A percentile compares a stretch with the other conserved stretches of the same genome.
These are phyloP conservation scores for Apophysomyces ossiformis DNA, from an alignment of 371 early-diverging fungal genomes.

Conservation along the genomic window DNA sequence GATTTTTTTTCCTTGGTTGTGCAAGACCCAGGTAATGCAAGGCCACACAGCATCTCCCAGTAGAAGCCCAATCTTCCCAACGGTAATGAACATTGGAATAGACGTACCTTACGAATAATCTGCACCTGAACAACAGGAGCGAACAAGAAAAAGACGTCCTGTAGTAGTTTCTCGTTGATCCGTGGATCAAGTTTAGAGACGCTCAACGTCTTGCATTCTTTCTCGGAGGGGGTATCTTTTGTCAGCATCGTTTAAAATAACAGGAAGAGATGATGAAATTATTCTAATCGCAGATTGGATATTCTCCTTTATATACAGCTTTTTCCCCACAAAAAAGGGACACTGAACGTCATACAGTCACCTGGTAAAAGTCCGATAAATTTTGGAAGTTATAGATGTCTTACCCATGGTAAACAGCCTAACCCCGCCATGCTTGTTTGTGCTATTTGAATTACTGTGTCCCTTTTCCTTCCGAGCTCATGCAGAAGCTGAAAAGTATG, in stretches of 20 bases:
- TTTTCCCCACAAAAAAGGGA: conserved; percentile 3
- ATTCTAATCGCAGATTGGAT: background rate
- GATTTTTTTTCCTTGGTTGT: background rate
- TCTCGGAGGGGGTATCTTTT: conserved; percentile 26
- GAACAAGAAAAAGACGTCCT: conserved; percentile 63
- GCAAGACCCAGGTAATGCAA: conserved; percentile 3
- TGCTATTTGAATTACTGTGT: too few relatives aligned
- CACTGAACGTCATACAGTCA: background rate
- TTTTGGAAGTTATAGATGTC: too few relatives aligned
- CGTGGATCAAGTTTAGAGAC: conserved; percentile 81
- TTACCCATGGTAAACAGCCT: too few relatives aligned
- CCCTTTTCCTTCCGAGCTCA: too few relatives aligned
- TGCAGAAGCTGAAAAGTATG: too few relatives aligned
- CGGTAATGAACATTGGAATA: background rate
- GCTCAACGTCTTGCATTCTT: conserved; percentile 65
- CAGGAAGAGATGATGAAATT: background rate
- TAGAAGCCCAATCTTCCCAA: background rate
- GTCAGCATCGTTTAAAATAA: background rate
- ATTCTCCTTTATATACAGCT: background rate
- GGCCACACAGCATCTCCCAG: background rate
- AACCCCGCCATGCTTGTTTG: too few relatives aligned
- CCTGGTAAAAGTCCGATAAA: too few relatives aligned
- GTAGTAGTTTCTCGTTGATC: conserved; percentile 66
- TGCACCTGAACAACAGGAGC: conserved; percentile 68
- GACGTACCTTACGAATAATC: conserved; percentile 56